Evolutionary conservation across 148 eudicot genomes (phyloP).

Genomic region (Amaranthus cruentus): DNA sequence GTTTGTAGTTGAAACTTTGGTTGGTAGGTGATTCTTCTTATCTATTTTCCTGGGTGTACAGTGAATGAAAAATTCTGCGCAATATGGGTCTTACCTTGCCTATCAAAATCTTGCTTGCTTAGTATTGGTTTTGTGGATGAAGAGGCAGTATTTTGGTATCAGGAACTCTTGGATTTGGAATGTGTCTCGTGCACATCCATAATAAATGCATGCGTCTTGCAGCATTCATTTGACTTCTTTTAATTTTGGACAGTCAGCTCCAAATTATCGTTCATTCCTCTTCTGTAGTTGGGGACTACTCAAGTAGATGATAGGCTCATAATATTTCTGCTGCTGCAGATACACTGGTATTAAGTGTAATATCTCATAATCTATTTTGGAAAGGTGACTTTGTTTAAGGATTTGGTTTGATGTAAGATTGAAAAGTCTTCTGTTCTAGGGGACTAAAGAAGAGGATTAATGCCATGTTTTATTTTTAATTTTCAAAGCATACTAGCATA

Average conservation of each 20-base stretch:
- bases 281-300: background rate
- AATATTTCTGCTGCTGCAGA: no score
- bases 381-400: background rate
- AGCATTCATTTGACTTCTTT: background rate
- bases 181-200: background rate
- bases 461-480: background rate
- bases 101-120: background rate
- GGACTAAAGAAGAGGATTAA: background rate
- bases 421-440: background rate
- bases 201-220: background rate
- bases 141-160: background rate
- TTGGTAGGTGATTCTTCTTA: background rate
- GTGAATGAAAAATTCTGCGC: background rate
- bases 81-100: background rate
- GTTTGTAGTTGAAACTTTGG: background rate
- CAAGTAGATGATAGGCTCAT: background rate
- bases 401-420: background rate
- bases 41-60: background rate
- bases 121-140: background rate
- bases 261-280: background rate
- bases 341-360: no score
- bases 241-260: background rate
- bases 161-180: background rate
- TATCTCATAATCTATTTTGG: no score
- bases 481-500: background rate